Conservation (phyloP, 257 asterid species). For the Solanum okadae region DNA sequence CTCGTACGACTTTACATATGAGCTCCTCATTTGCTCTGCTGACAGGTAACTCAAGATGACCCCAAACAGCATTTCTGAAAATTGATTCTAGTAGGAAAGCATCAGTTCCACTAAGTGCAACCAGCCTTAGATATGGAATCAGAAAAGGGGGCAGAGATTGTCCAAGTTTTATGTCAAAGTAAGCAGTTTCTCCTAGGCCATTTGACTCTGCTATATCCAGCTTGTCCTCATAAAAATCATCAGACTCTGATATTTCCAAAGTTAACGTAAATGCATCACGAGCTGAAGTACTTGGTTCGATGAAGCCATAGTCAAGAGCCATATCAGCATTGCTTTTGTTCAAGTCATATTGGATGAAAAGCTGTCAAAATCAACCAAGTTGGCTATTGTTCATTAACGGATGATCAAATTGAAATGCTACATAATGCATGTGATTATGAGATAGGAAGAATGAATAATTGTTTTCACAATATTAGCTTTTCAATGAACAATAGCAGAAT, state of each 20-base stretch:
- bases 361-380: constrained; percentile 32
- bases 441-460: not conserved
- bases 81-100: constrained; percentile 87
- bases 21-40: constrained; percentile 88
- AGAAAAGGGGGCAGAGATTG: constrained; percentile 59
- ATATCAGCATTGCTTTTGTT: constrained; percentile 91
- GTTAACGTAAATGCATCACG: constrained; percentile 86
- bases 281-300: constrained; percentile 32
- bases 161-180: constrained; percentile 73
- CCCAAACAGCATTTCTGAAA: constrained; percentile 76
- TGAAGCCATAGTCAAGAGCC: constrained; percentile 94
- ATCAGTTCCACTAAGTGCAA: constrained; percentile 81
- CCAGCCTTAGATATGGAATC: constrained; percentile 72
- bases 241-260: constrained; percentile 71
- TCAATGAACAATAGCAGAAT: not conserved
- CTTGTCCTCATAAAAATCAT: constrained; percentile 62
- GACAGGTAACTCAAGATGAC: constrained; percentile 68
- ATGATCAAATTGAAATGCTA: not conserved
- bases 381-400: not conserved
- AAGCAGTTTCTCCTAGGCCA: constrained; percentile 58
- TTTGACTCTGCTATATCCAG: constrained; percentile 80
- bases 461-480: not conserved
- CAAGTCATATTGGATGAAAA: constrained; percentile 72
- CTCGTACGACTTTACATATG: constrained; percentile 61
- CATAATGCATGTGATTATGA: not conserved